Conservation (phyloP, 129 eudicot species). For the carrot (Daucus carota) region DNA sequence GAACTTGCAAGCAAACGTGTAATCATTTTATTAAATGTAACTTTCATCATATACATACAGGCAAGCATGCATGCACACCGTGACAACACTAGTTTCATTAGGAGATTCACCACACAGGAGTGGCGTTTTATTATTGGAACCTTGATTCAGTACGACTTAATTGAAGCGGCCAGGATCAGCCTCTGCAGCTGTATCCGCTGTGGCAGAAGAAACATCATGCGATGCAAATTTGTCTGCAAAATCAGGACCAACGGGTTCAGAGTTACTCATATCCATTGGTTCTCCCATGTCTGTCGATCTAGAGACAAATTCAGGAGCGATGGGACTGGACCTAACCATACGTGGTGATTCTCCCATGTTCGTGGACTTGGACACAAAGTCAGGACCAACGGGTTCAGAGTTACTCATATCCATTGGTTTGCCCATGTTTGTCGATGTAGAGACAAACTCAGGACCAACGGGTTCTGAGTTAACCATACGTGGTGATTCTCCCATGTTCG, state of each 20-base stretch:
- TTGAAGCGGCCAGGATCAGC: neutral
- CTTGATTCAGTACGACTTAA: neutral
- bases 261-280: too few relatives aligned
- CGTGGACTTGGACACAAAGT: neutral
- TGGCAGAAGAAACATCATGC: too few relatives aligned
- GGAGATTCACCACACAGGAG: neutral
- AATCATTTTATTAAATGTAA: neutral
- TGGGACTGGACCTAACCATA: neutral
- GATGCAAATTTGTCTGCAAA: too few relatives aligned
- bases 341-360: neutral
- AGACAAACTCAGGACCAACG: too few relatives aligned
- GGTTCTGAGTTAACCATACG: too few relatives aligned
- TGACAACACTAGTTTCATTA: too few relatives aligned
- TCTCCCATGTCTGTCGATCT: too few relatives aligned
- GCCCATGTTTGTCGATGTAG: too few relatives aligned
- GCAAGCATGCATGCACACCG: neutral
- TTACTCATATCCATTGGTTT: too few relatives aligned
- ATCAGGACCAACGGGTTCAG: too few relatives aligned
- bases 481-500: neutral
- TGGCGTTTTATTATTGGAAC: neutral
- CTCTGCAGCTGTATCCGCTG: neutral
- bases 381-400: neutral
- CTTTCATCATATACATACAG: too few relatives aligned
- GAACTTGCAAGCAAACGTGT: neutral
- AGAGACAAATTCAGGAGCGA: neutral